Evolutionary conservation across 2,329 filamentous ascomycete species (phyloP).

Genomic region (Dendrostoma leiphaemia): DNA sequence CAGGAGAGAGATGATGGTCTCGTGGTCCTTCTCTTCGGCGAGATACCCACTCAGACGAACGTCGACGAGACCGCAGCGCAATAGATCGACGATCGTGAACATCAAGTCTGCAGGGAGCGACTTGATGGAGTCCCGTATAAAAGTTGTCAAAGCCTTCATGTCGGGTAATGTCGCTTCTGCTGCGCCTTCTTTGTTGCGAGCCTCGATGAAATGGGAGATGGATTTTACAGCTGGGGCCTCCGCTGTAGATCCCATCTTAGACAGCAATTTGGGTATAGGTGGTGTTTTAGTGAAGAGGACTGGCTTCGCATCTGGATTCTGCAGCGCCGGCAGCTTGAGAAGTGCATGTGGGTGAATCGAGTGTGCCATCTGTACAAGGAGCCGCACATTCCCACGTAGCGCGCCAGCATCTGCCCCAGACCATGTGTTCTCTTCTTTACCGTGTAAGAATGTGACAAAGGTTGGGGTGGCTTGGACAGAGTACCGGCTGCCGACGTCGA

Average conservation of each 20-base stretch:
- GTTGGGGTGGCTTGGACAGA: slow-evolving; percentile 77
- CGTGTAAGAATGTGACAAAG: slow-evolving; percentile 80
- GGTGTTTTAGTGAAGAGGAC: slow-evolving; percentile 76
- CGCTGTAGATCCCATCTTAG: slow-evolving; percentile 69
- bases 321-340: slow-evolving; percentile 68
- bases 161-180: slow-evolving; percentile 70
- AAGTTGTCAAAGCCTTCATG: slow-evolving; percentile 61
- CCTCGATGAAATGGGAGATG: slow-evolving; percentile 70
- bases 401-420: slow-evolving; percentile 68
- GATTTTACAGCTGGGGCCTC: slow-evolving; percentile 58
- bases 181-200: slow-evolving; percentile 54
- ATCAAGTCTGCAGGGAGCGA: slow-evolving; percentile 62
- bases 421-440: slow-evolving; percentile 77
- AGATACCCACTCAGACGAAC: slow-evolving; percentile 78
- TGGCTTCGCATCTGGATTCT: slow-evolving; percentile 60
- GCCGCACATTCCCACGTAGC: slow-evolving; percentile 68
- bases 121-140: slow-evolving; percentile 55
- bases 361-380: slow-evolving; percentile 72
- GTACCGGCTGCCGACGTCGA: slow-evolving; percentile 63
- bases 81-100: slow-evolving; percentile 83
- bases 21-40: slow-evolving; percentile 68
- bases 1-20: slow-evolving; percentile 62
- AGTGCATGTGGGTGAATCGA: slow-evolving; percentile 73
- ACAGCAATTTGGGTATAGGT: slow-evolving; percentile 76
- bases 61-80: slow-evolving; percentile 76